Evolutionary conservation across 257 asterid genomes (phyloP), one percentile per base, ranked within the genome.

Genomic region (Rhazya stricta): DNA sequence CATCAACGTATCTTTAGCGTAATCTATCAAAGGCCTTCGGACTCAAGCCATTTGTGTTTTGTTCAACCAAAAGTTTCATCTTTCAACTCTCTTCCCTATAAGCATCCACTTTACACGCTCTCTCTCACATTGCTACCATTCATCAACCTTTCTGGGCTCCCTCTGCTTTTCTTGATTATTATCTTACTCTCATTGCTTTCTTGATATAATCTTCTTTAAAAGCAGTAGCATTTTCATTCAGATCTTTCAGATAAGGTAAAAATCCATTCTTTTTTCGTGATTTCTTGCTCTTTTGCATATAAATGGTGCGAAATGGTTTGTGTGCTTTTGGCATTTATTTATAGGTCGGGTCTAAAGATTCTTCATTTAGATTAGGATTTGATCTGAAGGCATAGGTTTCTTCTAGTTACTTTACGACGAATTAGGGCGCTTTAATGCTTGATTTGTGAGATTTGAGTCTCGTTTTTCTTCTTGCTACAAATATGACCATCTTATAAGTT

Each of bases 101-200:
- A 66, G 30, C 27, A 62, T 54, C 81, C 73, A 71, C 60, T 61
- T 71, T 77, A 43, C 48, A 39, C 77, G 81, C 77, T 50, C 60
- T 71, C 73, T 77, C 81, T 48, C 81, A 39, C 77, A 51, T 71
- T 77, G 29, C 30, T 53, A 29, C n/a, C 43, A 42, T n/a, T 42
- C 42, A 37, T 70, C 80, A 69, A 10, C 80, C 67, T 71, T 70
- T 61, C 72, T 70, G 67, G 67, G 67, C 72, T 77, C 75, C 34
- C 39, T 43, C 72, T 29, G 13, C 65, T 56, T n/a, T 56, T 46
- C 13, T 56, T 56, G 4, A 10, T 25, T 5, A 57, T 25, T 4
- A 9, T 46, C n/a, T 73, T 29, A 1, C 19, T 34, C 51, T 46
- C 50, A n/a, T 60, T 19, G 48, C 71, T 74, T 46, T 34, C 65